Base-by-base conservation (phyloP, 1,284 basidiomycete genomes). In the Ustilago nuda region DNA sequence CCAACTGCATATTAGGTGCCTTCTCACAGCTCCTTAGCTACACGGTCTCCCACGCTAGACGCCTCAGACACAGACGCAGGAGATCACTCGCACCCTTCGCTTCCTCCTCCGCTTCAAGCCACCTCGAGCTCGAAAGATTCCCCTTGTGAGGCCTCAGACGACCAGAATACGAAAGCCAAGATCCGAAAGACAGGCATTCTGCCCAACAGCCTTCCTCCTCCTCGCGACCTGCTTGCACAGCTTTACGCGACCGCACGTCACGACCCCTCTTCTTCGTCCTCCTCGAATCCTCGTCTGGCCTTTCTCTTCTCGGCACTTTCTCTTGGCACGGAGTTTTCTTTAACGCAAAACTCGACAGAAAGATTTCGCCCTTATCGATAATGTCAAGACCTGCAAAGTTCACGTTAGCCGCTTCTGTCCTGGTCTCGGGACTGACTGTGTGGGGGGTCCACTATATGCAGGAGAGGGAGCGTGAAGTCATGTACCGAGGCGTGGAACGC, bases 381-480 rank as follows among this genome's bases (percentile, higher is more conserved):
- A 93, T 93, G 90, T 92, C 93, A 65, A 88, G 90, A 64, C 89
- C 89, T 57, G 92, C 95, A 27, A 94, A 93, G 86, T 86, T 89
- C 48, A 93, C 94, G 5, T 89, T 98, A 35, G 87, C 88, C 36
- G 89, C 88, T n/a, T 91, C 94, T 4, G 86, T 93, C 57, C 79
- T 90, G 8, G 86, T 92, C 59, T 91, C 92, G 13, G 89, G 89
- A 1, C 86, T 91, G 36, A 93, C 92, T 7, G 91, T 99, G 82
- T 95, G 92, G 90, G 94, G 91, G 23, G 96, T 99, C 7, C 96
- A 98, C 85, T 92, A 89, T 81, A 90, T 96, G 72, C 96, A 99
- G 86, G 88, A 90, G 50, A 89, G 91, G 81, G 95, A 99, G 86
- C 91, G 92, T 62, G 91, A 94, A 82, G 71, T 73, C 45, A 85